Evolutionary conservation across 371 early-diverging fungal genomes (phyloP).

Genomic region (Thermomucor indicae-seudaticae): DNA sequence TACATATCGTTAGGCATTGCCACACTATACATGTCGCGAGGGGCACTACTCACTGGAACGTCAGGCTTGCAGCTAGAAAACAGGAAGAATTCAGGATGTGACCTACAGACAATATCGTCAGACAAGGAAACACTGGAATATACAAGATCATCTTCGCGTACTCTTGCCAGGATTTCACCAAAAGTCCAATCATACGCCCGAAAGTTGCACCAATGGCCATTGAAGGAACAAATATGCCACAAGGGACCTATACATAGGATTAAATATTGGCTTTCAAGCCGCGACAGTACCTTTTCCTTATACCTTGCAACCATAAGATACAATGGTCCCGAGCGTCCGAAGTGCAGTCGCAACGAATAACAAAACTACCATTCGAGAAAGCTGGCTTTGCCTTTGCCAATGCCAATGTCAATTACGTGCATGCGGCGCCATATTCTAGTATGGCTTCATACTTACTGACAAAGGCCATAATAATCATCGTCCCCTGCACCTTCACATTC

Average conservation of each 20-base stretch:
- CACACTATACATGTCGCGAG: too few species aligned
- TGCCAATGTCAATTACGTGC: not conserved
- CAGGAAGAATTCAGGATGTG: constrained; percentile 66
- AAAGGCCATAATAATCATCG: constrained; percentile 63
- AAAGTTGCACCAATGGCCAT: constrained; percentile 94
- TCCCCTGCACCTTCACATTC: constrained; percentile 69
- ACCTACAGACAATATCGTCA: constrained; percentile 22
- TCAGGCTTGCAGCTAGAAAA: constrained; percentile 78
- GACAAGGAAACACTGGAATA: not conserved
- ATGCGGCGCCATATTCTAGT: not conserved
- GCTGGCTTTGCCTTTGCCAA: constrained; percentile 12
- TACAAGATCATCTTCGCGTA: constrained; percentile 8
- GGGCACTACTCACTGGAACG: constrained; percentile 60
- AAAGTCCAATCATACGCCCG: constrained; percentile 88
- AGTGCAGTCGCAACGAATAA: constrained; percentile 64
- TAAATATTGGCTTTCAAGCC: not conserved
- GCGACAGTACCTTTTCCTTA: not conserved
- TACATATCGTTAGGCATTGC: constrained; percentile 11
- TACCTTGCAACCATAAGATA: constrained; percentile 75
- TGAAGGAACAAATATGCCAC: constrained; percentile 92
- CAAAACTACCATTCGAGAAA: constrained; percentile 46
- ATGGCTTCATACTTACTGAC: constrained; percentile 51
- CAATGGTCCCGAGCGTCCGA: constrained; percentile 60
- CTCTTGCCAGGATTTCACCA: constrained; percentile 63
- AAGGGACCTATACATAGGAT: constrained; percentile 59